These are phyloP conservation scores for Xylariales sp. DNA, from an alignment of 2,329 filamentous ascomycete species.

Conservation along the genomic window DNA sequence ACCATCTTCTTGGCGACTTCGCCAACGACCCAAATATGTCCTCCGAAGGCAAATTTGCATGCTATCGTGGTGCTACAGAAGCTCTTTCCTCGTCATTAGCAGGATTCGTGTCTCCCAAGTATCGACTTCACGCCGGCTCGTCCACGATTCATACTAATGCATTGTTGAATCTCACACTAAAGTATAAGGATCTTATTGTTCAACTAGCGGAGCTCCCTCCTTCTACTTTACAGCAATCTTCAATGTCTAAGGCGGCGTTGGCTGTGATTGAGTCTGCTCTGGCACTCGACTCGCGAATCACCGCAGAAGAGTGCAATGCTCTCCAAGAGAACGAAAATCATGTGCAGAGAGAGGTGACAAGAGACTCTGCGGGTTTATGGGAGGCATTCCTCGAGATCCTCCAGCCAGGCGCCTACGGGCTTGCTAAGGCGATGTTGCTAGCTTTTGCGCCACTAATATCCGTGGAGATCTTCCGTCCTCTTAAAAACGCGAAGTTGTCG, in stretches of 20 bases:
- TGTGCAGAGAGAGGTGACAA: conserved; percentile 74
- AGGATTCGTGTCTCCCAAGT: conserved; percentile 63
- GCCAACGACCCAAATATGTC: conserved; percentile 66
- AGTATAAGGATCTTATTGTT: conserved; percentile 70
- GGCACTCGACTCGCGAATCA: conserved; percentile 76
- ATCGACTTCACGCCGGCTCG: conserved; percentile 60
- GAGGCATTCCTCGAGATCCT: conserved; percentile 78
- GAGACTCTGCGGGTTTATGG: conserved; percentile 82
- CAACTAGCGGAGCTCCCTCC: conserved; percentile 62
- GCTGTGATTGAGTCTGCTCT: conserved; percentile 75
- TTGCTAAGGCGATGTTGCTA: conserved; percentile 80
- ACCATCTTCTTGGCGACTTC: conserved; percentile 76
- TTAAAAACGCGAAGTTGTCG: conserved; percentile 58
- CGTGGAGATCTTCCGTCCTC: conserved; percentile 77
- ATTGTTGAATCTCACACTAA: conserved; percentile 73
- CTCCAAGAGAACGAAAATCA: conserved; percentile 67
- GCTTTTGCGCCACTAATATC: conserved; percentile 77
- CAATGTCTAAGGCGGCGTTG: conserved; percentile 67
- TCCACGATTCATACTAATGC: conserved; percentile 72
- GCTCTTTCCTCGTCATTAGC: conserved; percentile 67
- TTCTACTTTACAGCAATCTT: conserved; percentile 60
- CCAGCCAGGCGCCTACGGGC: conserved; percentile 71
- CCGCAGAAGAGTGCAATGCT: conserved; percentile 74
- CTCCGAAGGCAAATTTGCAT: conserved; percentile 68
- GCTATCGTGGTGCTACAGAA: conserved; percentile 73